Evolutionary conservation across 2,329 filamentous ascomycete genomes (phyloP), one percentile per base, ranked within the genome.

Genomic region (Shiraia bambusicola): DNA sequence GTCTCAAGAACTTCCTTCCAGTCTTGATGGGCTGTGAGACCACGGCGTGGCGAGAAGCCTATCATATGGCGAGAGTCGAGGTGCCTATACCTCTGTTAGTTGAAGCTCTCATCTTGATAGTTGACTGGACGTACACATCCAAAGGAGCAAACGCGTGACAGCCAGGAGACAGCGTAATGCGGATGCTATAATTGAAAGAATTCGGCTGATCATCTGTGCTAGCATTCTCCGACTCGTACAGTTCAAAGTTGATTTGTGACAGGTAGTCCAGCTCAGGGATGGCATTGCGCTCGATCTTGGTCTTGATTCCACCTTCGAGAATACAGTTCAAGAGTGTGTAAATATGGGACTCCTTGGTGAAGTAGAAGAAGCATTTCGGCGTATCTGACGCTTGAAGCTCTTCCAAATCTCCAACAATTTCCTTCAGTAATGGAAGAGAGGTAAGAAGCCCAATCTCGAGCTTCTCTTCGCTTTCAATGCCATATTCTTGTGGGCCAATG

Each of bases 1-100:
- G 91, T 97, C 71, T 95, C 91, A 54, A 98, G 88, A n/a, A 98
- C 88, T 59, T 92, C 82, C 71, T 94, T 92, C 92, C 93, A 98
- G 68, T 98, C 88, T 27, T 84, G 83, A 70, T 98, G 94, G 2
- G 88, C 81, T 3, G 92, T 97, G 59, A 98, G 73, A 63, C 88
- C 94, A 49, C 93, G 80, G 50, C 91, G 79, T n/a, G 89, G 90
- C 6, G 92, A 89, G 65, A 88, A 95, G 28, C 92, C 91, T 59
- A 98, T 98, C 68, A 90, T 94, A 68, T 98, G 93, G 59, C 93
- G 88, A 58, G 88, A 93, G 69, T 98, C 93, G 19, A 98, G 82
- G 73, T 95, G 90, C 6, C 66, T 70, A 27, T 15, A 9, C 15
- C 12, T 24, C 10, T 15, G 33, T 56, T 36, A 63, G 50, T 28